Conservation (phyloP, 768 basidiomycete genomes). For the Dioszegia aurantiaca region DNA sequence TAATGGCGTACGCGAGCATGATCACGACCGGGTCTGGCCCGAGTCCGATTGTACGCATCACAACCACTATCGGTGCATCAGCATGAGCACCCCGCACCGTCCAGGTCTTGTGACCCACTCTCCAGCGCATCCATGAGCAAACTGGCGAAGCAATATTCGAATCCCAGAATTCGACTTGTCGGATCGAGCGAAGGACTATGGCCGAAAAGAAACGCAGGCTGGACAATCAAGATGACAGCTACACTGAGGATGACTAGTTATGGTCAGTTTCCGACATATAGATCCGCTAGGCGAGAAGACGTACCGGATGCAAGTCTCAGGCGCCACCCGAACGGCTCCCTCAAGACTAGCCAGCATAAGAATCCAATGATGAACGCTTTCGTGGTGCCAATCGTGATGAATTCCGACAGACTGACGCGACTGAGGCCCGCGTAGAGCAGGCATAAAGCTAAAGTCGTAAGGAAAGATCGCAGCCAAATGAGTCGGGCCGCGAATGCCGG, state of each 20-base stretch:
- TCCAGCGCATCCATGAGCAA: not conserved
- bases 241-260: not conserved
- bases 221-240: constrained; percentile 2
- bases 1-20: not conserved
- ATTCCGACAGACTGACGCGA: not conserved
- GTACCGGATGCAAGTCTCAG: not conserved
- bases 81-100: not conserved
- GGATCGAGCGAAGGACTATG: not conserved
- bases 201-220: constrained; percentile 3
- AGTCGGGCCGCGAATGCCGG: constrained; percentile 1
- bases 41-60: not conserved
- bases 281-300: too few relatives aligned
- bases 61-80: not conserved
- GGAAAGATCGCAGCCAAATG: constrained; percentile 1
- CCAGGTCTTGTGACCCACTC: not conserved
- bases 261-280: not conserved
- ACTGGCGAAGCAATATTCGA: not conserved
- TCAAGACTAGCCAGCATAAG: not conserved
- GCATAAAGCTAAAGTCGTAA: not conserved
- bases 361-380: not conserved
- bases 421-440: not conserved
- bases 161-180: not conserved
- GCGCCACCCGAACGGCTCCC: constrained; percentile 2
- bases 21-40: not conserved
- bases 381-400: not conserved